phyloP scores from a whole-genome alignment of 495 filamentous ascomycete species.

The Daldinia concentrica region DNA sequence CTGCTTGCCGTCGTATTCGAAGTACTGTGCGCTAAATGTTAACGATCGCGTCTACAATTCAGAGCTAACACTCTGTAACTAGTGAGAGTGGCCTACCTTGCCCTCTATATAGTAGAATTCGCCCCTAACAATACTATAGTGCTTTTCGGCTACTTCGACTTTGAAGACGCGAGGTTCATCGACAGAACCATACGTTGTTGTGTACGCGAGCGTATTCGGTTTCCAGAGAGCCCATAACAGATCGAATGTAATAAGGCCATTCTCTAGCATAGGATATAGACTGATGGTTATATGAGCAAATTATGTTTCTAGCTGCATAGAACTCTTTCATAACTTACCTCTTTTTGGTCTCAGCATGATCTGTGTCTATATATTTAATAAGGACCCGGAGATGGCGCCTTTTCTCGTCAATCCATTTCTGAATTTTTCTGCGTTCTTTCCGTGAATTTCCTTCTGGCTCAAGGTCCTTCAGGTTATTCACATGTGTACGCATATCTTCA shows the following conservation, averaged over 20 bases:
- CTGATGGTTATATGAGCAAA: slow-evolving; percentile 48
- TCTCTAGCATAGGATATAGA: slow-evolving; percentile 82
- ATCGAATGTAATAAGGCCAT: slow-evolving; percentile 89
- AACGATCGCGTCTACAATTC: slow-evolving; percentile 5
- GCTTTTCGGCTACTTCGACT: slow-evolving; percentile 80
- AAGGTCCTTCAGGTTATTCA: slow-evolving; percentile 72
- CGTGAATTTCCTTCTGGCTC: slow-evolving; percentile 58
- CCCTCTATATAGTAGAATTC: slow-evolving; percentile 86
- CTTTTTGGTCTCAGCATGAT: slow-evolving; percentile 81
- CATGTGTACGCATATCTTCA: slow-evolving; percentile 72
- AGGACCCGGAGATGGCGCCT: slow-evolving; percentile 77
- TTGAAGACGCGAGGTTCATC: slow-evolving; percentile 93
- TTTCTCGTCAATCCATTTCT: slow-evolving; percentile 74
- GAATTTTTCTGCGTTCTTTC: slow-evolving; percentile 65
- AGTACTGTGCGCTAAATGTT: slow-evolving; percentile 47
- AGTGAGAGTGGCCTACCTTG: slow-evolving; percentile 58
- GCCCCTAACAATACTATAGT: slow-evolving; percentile 76
- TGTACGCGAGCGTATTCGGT: slow-evolving; percentile 85
- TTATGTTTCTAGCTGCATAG: not conserved
- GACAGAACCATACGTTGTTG: slow-evolving; percentile 77
- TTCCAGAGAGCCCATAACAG: slow-evolving; percentile 92
- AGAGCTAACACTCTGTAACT: not conserved
- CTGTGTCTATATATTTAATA: slow-evolving; percentile 80
- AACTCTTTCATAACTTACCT: slow-evolving; percentile 34
- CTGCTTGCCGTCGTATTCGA: slow-evolving; percentile 85